Percentiles rank a stretch among this genome's conserved stretches.
Conservation (phyloP, 305 asterid genomes). For the Rubia occidens region DNA sequence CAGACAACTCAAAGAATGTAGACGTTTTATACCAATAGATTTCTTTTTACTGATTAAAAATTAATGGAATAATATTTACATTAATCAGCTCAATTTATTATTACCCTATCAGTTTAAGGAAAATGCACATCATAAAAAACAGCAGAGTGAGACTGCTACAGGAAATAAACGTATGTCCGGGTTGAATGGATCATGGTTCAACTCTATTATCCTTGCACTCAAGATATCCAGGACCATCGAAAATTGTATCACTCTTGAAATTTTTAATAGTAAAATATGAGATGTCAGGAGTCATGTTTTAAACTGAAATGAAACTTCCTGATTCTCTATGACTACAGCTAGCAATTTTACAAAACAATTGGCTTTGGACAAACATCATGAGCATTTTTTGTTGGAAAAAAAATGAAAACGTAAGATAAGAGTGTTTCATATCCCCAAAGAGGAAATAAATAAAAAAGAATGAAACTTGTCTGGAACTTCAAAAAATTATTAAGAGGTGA, state of each 20-base stretch:
- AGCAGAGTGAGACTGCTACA: not conserved
- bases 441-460: not conserved
- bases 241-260: not conserved
- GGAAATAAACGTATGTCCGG: not conserved
- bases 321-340: not conserved
- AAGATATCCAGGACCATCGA: not conserved
- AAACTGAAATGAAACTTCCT: not conserved
- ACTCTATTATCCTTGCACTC: not conserved
- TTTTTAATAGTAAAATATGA: not conserved
- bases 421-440: not conserved
- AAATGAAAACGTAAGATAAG: not conserved
- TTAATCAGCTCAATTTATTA: not conserved
- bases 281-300: not conserved
- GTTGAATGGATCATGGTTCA: not conserved
- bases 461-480: not conserved
- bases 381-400: too few relatives aligned
- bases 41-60: not conserved
- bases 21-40: not conserved
- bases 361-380: too few relatives aligned
- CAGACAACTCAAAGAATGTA: constrained; percentile 7
- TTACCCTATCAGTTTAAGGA: not conserved
- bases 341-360: not conserved
- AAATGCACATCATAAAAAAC: not conserved
- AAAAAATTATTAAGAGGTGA: not conserved
- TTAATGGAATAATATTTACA: not conserved